These are phyloP conservation scores for Xylariales sp. DNA, from an alignment of 2,329 filamentous ascomycete species.

Conservation along the genomic window DNA sequence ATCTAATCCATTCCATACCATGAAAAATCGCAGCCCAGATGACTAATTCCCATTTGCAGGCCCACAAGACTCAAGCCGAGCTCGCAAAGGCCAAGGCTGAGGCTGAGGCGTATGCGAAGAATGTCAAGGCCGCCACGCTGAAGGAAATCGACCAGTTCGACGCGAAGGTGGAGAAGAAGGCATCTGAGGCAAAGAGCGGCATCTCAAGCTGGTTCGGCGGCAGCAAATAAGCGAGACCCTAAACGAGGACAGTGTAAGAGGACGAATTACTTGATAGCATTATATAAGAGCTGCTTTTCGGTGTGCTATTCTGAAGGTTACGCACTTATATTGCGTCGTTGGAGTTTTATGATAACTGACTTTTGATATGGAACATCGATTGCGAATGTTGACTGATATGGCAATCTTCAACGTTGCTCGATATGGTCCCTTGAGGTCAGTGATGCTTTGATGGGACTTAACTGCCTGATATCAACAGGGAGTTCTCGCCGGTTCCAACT, in stretches of 20 bases:
- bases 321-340: no score
- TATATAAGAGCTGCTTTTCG: background rate
- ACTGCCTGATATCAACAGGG: no score
- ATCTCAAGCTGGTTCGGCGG: conserved; percentile 82
- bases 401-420: no score
- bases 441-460: no score
- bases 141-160: conserved; percentile 80
- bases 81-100: conserved; percentile 57
- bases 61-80: conserved; percentile 60
- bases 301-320: background rate
- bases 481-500: no score
- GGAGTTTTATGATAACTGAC: no score
- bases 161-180: conserved; percentile 71
- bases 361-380: no score
- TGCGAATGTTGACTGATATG: no score
- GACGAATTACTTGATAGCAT: background rate
- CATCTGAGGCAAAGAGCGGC: conserved; percentile 77
- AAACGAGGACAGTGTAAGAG: background rate
- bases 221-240: conserved; percentile 35
- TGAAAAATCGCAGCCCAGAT: no score
- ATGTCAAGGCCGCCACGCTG: conserved; percentile 58
- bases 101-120: conserved; percentile 55
- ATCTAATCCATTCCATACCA: no score
- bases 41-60: no score
- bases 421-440: no score